Evolutionary conservation across 169 alveolate genomes (phyloP).

Genomic region (Amoebophrya sp.): DNA sequence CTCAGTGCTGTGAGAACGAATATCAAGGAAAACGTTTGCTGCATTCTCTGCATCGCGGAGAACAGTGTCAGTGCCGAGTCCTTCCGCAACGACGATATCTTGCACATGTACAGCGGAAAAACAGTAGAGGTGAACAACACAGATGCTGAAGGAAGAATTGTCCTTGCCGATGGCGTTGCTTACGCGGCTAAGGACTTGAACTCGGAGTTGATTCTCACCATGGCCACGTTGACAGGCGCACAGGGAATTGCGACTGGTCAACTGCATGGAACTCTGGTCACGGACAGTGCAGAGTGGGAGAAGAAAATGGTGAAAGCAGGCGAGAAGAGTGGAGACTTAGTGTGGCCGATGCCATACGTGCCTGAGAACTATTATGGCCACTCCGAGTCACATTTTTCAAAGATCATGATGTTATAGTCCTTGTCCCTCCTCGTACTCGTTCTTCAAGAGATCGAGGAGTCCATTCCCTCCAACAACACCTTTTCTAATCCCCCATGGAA

Average conservation of each 20-base stretch:
- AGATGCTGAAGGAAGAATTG: conserved; percentile 96
- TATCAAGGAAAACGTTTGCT: conserved; percentile 73
- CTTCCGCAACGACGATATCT: conserved; percentile 86
- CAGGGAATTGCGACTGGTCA: conserved; percentile 73
- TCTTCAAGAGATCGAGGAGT: not conserved
- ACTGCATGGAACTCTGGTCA: conserved; percentile 36
- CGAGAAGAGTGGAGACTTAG: conserved; percentile 21
- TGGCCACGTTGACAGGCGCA: conserved; percentile 95
- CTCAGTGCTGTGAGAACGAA: conserved; percentile 62
- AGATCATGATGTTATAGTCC: not conserved
- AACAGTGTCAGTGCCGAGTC: conserved; percentile 77
- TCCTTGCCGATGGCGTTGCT: conserved; percentile 91
- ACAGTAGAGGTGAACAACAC: conserved; percentile 90
- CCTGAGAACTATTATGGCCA: no score
- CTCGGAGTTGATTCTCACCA: conserved; percentile 77
- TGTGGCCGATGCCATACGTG: not conserved
- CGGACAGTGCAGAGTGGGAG: conserved; percentile 32
- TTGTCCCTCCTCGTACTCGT: not conserved
- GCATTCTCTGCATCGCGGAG: conserved; percentile 77
- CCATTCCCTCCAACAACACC: not conserved
- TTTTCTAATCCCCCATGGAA: conserved; percentile 49
- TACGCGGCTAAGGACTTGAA: conserved; percentile 71
- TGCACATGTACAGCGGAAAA: conserved; percentile 84
- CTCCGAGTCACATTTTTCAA: not conserved
- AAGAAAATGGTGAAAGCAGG: conserved; percentile 32